Evolutionary conservation across 129 eudicot genomes (phyloP).

Genomic region (Logfia minima): DNA sequence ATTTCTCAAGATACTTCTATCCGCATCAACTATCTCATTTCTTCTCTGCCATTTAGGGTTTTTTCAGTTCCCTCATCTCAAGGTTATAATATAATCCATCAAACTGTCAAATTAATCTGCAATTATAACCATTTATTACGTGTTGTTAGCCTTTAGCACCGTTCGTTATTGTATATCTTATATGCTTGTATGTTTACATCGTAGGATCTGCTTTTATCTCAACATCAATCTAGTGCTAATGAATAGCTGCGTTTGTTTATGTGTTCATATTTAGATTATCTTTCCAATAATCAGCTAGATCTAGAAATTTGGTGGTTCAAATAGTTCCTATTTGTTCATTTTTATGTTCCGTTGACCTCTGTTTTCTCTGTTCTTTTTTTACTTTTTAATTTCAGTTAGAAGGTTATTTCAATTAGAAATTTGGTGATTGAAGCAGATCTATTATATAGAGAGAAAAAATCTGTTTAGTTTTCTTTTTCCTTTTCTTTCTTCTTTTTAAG

Average conservation of each 20-base stretch:
- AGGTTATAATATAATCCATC: slow-evolving; percentile 23
- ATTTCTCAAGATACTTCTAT: slow-evolving; percentile 22
- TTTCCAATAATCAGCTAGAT: slow-evolving; percentile 20
- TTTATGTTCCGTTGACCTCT: slow-evolving; percentile 27
- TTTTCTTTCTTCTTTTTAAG: too few relatives aligned
- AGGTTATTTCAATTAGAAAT: neutral
- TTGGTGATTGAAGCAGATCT: neutral
- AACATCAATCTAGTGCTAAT: neutral
- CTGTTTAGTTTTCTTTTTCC: too few relatives aligned
- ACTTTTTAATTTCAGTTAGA: neutral
- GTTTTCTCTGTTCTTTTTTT: neutral
- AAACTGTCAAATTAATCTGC: slow-evolving; percentile 2
- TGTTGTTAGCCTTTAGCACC: neutral
- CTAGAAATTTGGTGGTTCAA: slow-evolving; percentile 15
- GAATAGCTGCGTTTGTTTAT: slow-evolving; percentile 1
- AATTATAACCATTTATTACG: neutral
- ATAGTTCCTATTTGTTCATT: neutral
- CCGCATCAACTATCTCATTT: slow-evolving; percentile 19
- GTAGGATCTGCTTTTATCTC: slow-evolving; percentile 15
- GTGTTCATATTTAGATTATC: neutral
- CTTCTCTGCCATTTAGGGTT: slow-evolving; percentile 36
- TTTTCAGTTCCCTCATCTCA: slow-evolving; percentile 16
- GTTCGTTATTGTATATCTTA: neutral
- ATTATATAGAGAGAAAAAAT: neutral
- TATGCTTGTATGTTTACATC: neutral